Conservation (phyloP, 345 rosid species). For the Clausena lansium region DNA sequence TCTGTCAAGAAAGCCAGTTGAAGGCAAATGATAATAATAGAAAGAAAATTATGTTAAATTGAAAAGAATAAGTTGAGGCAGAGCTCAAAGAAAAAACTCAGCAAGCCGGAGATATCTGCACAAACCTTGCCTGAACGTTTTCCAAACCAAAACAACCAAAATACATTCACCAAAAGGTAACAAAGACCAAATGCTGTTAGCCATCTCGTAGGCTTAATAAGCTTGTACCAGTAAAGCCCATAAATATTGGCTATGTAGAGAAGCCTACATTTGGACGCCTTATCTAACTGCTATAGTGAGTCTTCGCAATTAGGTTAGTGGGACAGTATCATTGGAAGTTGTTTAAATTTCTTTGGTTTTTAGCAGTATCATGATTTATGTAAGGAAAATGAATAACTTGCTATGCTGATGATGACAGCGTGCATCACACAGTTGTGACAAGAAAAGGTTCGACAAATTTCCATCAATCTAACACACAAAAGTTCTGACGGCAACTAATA, state of each 20-base stretch:
- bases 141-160: too few species aligned
- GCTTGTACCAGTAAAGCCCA: background rate
- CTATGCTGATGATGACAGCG: background rate
- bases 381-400: background rate
- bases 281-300: background rate
- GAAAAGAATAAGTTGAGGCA: background rate
- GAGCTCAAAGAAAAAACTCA: background rate
- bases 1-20: background rate
- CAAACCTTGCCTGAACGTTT: too few species aligned
- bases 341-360: background rate
- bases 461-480: background rate
- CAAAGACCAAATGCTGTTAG: too few species aligned
- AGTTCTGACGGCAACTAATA: background rate
- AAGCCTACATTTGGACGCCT: background rate
- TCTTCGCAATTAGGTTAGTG: background rate
- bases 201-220: background rate
- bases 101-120: too few species aligned
- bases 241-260: background rate
- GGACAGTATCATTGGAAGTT: background rate
- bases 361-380: background rate
- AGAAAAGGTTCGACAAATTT: background rate
- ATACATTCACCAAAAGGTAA: too few species aligned
- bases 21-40: background rate
- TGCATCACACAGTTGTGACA: background rate
- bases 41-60: background rate